Conservation (phyloP, 768 basidiomycete species). For the Gloeopeniophorella convolvens region DNA sequence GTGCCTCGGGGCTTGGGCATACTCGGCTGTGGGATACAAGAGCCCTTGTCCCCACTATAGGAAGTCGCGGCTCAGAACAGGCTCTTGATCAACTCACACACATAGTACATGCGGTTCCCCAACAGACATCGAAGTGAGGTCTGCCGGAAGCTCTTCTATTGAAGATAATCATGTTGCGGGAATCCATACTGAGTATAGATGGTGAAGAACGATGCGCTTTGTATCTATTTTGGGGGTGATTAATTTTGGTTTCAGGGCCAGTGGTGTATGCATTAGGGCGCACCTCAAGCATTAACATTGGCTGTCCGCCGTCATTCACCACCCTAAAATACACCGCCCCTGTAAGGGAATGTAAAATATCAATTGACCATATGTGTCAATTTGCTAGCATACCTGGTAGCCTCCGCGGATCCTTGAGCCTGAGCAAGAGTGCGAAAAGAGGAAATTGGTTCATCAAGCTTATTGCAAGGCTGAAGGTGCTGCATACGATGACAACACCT, state of each 20-base stretch:
- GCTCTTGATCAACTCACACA: too few relatives aligned
- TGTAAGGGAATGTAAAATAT: not conserved
- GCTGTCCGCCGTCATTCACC: not conserved
- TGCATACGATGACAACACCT: conserved; percentile 51
- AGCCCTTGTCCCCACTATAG: too few relatives aligned
- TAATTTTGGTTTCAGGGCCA: too few relatives aligned
- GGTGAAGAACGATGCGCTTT: conserved; percentile 4
- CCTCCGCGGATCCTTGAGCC: conserved; percentile 76
- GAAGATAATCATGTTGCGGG: not conserved
- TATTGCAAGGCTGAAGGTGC: conserved; percentile 54
- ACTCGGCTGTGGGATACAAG: too few relatives aligned
- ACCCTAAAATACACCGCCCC: conserved; percentile 13
- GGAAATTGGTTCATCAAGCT: conserved; percentile 91
- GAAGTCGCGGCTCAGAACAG: too few relatives aligned
- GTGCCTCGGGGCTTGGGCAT: too few relatives aligned
- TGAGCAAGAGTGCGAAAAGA: conserved; percentile 78
- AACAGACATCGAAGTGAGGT: not conserved
- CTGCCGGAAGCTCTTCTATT: not conserved
- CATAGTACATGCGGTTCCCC: too few relatives aligned
- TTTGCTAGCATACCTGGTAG: conserved; percentile 56
- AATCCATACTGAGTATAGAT: conserved; percentile 8
- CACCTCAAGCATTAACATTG: conserved; percentile 15
- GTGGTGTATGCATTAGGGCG: not conserved
- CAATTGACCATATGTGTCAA: not conserved
- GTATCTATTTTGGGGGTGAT: not conserved